phyloP scores from a whole-genome alignment of 1,139 yeast species.

The Yamadazyma triangularis region DNA sequence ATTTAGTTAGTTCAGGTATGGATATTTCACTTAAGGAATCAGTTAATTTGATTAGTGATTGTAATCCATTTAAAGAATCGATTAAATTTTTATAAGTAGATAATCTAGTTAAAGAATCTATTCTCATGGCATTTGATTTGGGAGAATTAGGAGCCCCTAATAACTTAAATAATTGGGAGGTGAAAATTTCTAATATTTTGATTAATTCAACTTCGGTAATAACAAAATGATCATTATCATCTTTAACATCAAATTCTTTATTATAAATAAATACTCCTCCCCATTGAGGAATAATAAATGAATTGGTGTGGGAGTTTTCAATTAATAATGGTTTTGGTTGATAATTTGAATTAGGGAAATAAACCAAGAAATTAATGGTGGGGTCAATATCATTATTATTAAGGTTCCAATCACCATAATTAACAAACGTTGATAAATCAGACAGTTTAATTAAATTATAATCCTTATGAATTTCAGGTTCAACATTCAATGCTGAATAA shows the following conservation, averaged over 20 bases:
- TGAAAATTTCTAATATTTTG: conserved; percentile 63
- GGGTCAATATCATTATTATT: conserved; percentile 55
- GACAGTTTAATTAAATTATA: conserved; percentile 29
- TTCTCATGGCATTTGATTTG: conserved; percentile 54
- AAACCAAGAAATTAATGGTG: conserved; percentile 64
- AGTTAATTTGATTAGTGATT: conserved; percentile 66
- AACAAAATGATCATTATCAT: conserved; percentile 15
- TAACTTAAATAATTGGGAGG: conserved; percentile 68
- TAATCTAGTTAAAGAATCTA: conserved; percentile 63
- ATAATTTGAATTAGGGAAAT: conserved; percentile 48
- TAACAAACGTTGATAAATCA: conserved; percentile 66
- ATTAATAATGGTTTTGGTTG: conserved; percentile 41
- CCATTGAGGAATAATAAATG: conserved; percentile 88
- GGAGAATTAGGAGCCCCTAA: conserved; percentile 55
- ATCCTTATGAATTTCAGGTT: conserved; percentile 18
- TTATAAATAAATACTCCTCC: conserved; percentile 64
- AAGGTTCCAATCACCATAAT: conserved; percentile 76
- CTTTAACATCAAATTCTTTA: conserved; percentile 25
- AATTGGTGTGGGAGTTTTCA: conserved; percentile 50
- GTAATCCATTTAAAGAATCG: conserved; percentile 51
- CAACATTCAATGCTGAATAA: conserved; percentile 41
- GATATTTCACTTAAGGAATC: conserved; percentile 72
- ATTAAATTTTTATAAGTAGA: conserved; percentile 51
- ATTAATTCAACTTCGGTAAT: conserved; percentile 45
- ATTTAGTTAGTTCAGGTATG: conserved; percentile 63